Evolutionary conservation across 495 filamentous ascomycete genomes (phyloP).

Genomic region (Penicillium nucicola): DNA sequence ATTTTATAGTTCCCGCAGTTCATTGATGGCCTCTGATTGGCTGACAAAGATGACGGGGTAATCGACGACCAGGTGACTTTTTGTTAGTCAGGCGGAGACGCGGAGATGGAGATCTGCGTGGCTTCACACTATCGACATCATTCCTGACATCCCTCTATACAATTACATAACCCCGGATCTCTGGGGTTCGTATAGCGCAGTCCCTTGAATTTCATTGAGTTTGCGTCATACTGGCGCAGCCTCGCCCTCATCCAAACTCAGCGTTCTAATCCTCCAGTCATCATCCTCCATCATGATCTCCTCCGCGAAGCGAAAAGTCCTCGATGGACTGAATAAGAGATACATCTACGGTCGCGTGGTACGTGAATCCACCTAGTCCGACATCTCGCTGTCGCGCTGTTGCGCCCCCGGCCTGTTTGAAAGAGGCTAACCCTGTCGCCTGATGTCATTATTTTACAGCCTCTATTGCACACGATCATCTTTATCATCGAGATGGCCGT

Average conservation of each 20-base stretch:
- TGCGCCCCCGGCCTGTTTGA: neutral
- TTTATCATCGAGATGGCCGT: slow-evolving; percentile 86
- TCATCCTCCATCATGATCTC: slow-evolving; percentile 39
- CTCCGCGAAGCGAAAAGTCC: slow-evolving; percentile 53
- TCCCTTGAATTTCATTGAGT: slow-evolving; percentile 6
- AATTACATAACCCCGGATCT: neutral
- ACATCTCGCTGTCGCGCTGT: neutral
- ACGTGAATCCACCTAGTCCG: slow-evolving; percentile 26
- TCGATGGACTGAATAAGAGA: slow-evolving; percentile 68
- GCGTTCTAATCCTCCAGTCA: slow-evolving; percentile 11
- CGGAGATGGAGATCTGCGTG: neutral
- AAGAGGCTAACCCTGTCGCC: slow-evolving; percentile 10
- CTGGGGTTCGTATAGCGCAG: neutral
- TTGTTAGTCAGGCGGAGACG: slow-evolving; percentile 4
- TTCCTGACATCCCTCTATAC: too few relatives aligned
- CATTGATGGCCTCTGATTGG: slow-evolving; percentile 4
- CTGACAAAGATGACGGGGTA: neutral
- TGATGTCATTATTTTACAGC: slow-evolving; percentile 48
- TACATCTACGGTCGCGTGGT: slow-evolving; percentile 81
- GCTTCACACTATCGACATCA: too few relatives aligned
- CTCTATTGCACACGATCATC: slow-evolving; percentile 79
- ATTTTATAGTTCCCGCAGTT: neutral
- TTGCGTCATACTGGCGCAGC: slow-evolving; percentile 45
- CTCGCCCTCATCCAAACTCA: slow-evolving; percentile 20
- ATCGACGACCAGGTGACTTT: slow-evolving; percentile 8